Evolutionary conservation across 129 eudicot genomes (phyloP).

Genomic region (Helichrysum umbraculigerum): DNA sequence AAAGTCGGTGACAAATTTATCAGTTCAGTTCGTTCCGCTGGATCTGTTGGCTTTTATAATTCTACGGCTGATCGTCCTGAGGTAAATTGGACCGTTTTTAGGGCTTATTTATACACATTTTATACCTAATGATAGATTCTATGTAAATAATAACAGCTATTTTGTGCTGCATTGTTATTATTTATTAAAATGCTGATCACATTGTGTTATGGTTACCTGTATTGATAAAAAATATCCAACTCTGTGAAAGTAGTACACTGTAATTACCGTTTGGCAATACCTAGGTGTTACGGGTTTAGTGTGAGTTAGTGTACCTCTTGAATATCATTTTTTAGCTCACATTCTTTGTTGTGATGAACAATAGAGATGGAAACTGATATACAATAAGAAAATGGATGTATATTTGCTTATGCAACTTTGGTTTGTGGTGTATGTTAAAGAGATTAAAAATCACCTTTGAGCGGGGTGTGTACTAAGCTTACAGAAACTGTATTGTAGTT

Average conservation of each 20-base stretch:
- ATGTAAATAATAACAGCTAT: background rate
- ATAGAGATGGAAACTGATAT: slow-evolving; percentile 5
- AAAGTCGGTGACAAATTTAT: slow-evolving; percentile 85
- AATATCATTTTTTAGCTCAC: slow-evolving; percentile 18
- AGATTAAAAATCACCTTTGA: too few species aligned
- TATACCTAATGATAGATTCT: background rate
- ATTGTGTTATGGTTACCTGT: background rate
- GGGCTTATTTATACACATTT: slow-evolving; percentile 18
- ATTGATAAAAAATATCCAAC: background rate
- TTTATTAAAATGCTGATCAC: too few species aligned
- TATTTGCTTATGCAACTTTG: too few species aligned
- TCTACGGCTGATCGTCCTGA: slow-evolving; percentile 78
- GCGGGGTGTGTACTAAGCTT: background rate
- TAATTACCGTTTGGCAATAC: too few species aligned
- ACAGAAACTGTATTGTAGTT: background rate
- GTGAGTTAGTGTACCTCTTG: background rate
- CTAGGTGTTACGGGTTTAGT: too few species aligned
- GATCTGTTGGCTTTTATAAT: slow-evolving; percentile 66
- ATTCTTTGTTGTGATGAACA: slow-evolving; percentile 18
- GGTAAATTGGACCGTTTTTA: slow-evolving; percentile 34
- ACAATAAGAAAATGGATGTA: too few species aligned
- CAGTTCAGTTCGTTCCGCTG: slow-evolving; percentile 89
- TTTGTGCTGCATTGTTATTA: background rate
- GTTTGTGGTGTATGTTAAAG: too few species aligned
- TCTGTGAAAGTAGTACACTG: too few species aligned